Evolutionary conservation across 1,284 basidiomycete species (phyloP), one percentile per base, ranked within the genome.

Genomic region (Malassezia pachydermatis): DNA sequence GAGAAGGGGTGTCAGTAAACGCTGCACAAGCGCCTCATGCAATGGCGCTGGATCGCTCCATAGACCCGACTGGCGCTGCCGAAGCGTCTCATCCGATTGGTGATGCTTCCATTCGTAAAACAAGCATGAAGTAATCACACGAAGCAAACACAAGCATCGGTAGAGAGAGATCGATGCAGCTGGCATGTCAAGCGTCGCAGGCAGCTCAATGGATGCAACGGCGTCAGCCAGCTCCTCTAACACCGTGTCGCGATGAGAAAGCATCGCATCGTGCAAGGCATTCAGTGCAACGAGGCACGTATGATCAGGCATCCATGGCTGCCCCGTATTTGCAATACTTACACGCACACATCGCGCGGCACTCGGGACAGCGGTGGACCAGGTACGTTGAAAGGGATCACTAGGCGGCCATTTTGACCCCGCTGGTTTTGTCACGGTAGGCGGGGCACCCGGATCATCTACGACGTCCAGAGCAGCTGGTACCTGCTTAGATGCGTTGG

Each of bases 11-110:
- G 16, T 13, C 9, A 48, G 7, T 1, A 32, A 13, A 13, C n/a
- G 39, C 2, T n/a, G 32, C 2, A 19, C 40, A 7, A 30, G 24
- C 8, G 5, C 33, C 4, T 41, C 46, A 22, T 8, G 13, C 25
- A 41, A 16, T 10, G 29, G 46, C 19, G 39, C 17, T 10, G 44
- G 44, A 25, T 39, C 35, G 5, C 24, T 33, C 44, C 44, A 39
- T 13, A 20, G n/a, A 24, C 23, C n/a, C 23, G 34, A 17, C 16
- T 13, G 23, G 19, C 19, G 32, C n/a, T n/a, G 34, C 8, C 9
- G 16, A 19, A 4, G 14, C n/a, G n/a, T 16, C 16, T 43, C 30
- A 9, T 43, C 41, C 13, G 23, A 5, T 34, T 35, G 30, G 22
- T 37, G 23, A 3, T n/a, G 20, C 11, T 16, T 20, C 42, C 42